Conservation (phyloP, 2,329 filamentous ascomycete species). For the Penicillium frequentans region DNA sequence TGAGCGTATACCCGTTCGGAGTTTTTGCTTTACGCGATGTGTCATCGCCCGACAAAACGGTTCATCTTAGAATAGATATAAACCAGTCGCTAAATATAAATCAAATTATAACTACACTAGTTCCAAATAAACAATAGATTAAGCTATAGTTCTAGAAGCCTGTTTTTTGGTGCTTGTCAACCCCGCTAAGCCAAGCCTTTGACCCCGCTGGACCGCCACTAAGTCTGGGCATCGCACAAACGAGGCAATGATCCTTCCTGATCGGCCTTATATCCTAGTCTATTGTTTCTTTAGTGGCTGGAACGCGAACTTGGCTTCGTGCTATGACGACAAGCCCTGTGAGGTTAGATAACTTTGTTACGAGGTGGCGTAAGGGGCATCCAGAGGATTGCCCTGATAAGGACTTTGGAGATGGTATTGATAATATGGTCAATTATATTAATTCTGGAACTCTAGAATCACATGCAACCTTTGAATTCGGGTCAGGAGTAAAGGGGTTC, state of each 20-base stretch:
- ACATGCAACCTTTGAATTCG: neutral
- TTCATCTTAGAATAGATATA: neutral
- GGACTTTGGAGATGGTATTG: neutral
- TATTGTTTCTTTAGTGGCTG: slow-evolving; percentile 9
- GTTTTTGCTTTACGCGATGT: slow-evolving; percentile 4
- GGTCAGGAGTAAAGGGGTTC: neutral
- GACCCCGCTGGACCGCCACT: slow-evolving; percentile 9
- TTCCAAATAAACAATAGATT: neutral
- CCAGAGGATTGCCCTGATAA: neutral
- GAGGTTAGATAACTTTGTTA: slow-evolving; percentile 13
- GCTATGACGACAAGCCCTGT: neutral
- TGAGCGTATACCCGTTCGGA: slow-evolving; percentile 33
- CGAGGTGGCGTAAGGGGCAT: neutral
- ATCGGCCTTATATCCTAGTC: slow-evolving; percentile 1
- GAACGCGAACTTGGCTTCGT: neutral
- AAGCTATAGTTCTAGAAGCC: neutral
- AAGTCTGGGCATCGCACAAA: slow-evolving; percentile 12
- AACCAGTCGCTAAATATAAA: neutral
- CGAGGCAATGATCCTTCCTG: slow-evolving; percentile 15
- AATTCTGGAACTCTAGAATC: neutral
- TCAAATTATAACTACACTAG: neutral
- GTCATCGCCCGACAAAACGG: neutral
- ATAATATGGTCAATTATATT: neutral
- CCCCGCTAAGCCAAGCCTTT: slow-evolving; percentile 13
- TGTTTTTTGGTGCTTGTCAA: neutral